These are phyloP conservation scores for Zasmidium cellare DNA, from an alignment of 2,329 filamentous ascomycete genomes.

Conservation along the genomic window DNA sequence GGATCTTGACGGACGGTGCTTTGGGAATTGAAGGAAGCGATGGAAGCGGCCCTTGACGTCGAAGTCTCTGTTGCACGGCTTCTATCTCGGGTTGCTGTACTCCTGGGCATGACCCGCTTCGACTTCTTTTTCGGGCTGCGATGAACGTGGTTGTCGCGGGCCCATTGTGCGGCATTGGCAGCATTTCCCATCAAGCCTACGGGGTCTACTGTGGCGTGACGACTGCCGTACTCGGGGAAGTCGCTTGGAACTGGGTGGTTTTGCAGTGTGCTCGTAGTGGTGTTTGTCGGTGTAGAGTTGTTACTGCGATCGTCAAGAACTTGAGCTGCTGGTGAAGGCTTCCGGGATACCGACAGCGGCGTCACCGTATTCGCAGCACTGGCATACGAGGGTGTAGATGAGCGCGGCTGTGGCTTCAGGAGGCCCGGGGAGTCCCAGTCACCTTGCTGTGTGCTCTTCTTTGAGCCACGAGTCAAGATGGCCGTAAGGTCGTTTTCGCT, in stretches of 20 bases:
- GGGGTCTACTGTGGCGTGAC: constrained; percentile 14
- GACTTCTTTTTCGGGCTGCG: background rate
- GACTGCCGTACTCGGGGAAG: constrained; percentile 7
- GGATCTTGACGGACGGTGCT: background rate
- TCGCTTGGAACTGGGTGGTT: background rate
- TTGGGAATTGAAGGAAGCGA: background rate
- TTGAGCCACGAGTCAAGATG: background rate
- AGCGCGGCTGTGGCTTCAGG: too few species aligned
- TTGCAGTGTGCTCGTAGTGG: background rate
- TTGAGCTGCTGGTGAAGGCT: constrained; percentile 7
- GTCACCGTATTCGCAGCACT: too few species aligned
- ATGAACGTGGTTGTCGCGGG: constrained; percentile 1
- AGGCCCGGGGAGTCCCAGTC: too few species aligned
- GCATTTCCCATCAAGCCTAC: constrained; percentile 15
- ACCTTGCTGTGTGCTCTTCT: background rate
- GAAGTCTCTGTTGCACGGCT: too few species aligned
- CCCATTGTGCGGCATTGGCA: constrained; percentile 13
- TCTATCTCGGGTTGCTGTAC: background rate
- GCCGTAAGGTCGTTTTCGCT: background rate
- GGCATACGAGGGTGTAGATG: too few species aligned
- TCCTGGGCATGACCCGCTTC: background rate
- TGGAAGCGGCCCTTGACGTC: too few species aligned
- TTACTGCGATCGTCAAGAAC: constrained; percentile 7
- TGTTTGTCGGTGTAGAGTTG: background rate
- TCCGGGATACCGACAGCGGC: constrained; percentile 1